phyloP scores from a whole-genome alignment of 78 protist genomes.

The Parvularia atlantis region DNA sequence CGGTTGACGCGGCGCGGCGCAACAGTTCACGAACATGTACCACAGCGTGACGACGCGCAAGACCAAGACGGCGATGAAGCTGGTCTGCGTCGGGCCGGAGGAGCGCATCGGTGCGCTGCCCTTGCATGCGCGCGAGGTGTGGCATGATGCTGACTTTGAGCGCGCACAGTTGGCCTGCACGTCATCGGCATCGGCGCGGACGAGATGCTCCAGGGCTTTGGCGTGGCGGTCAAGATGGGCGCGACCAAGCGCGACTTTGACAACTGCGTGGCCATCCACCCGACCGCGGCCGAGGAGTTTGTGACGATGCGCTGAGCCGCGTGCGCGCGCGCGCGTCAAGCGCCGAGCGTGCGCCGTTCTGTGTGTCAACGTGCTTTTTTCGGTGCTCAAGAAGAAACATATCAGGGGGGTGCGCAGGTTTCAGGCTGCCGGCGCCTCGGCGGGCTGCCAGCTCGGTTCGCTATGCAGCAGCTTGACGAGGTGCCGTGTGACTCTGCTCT shows the following conservation, averaged over 20 bases:
- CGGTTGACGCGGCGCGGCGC: too few relatives aligned
- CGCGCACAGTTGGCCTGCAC: slow-evolving; percentile 81
- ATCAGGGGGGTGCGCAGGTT: too few relatives aligned
- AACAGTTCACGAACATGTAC: slow-evolving; percentile 62
- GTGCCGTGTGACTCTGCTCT: too few relatives aligned
- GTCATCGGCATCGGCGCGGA: slow-evolving; percentile 71
- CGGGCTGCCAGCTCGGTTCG: too few relatives aligned
- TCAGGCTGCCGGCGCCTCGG: too few relatives aligned
- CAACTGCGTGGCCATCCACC: slow-evolving; percentile 74
- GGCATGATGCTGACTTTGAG: too few relatives aligned
- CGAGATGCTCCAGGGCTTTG: slow-evolving; percentile 87
- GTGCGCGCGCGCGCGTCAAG: too few relatives aligned
- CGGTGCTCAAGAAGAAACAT: too few relatives aligned
- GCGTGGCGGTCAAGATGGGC: slow-evolving; percentile 77
- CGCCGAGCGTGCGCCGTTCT: too few relatives aligned
- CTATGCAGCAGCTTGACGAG: too few relatives aligned
- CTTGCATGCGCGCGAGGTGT: too few relatives aligned
- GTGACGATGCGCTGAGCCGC: slow-evolving; percentile 49
- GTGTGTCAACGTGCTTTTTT: too few relatives aligned
- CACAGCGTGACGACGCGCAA: slow-evolving; percentile 51
- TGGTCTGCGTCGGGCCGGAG: slow-evolving; percentile 51
- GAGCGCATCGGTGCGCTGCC: not conserved
- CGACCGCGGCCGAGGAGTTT: slow-evolving; percentile 70
- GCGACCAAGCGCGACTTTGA: slow-evolving; percentile 63
- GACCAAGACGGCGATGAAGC: slow-evolving; percentile 71